A percentile compares a stretch with the other conserved stretches of the same genome.
phyloP scores from a whole-genome alignment of 108 stramenopile genomes.

The Thalassiosira profunda region DNA sequence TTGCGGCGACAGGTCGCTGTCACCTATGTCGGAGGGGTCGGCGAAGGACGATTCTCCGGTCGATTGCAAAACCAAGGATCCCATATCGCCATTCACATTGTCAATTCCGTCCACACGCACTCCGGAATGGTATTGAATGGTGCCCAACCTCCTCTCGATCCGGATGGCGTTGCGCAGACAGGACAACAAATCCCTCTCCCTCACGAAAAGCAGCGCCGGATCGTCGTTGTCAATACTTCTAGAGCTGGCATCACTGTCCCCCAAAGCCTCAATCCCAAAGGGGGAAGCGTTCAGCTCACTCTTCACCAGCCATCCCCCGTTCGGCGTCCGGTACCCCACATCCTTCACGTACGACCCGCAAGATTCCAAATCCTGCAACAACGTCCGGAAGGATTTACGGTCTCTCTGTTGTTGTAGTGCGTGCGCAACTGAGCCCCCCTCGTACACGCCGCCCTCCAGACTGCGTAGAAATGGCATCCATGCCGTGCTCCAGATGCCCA shows the following conservation, averaged over 20 bases:
- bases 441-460: constrained; percentile 20
- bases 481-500: constrained; percentile 90
- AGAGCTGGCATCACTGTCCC: not conserved
- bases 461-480: constrained; percentile 60
- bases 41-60: constrained; percentile 10
- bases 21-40: constrained; percentile 10
- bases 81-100: constrained; percentile 52
- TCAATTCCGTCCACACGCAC: constrained; percentile 51
- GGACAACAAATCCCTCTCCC: constrained; percentile 73
- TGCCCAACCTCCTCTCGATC: constrained; percentile 60
- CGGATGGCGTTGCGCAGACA: constrained; percentile 63
- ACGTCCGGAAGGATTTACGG: constrained; percentile 59
- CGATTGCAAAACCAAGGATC: constrained; percentile 51
- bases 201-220: constrained; percentile 69
- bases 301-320: constrained; percentile 81
- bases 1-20: constrained; percentile 38
- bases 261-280: constrained; percentile 26
- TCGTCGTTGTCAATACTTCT: constrained; percentile 35
- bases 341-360: constrained; percentile 60
- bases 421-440: not conserved
- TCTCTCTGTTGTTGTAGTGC: constrained; percentile 11
- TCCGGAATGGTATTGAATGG: constrained; percentile 55
- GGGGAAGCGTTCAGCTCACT: constrained; percentile 58
- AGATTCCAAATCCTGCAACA: constrained; percentile 51
- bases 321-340: constrained; percentile 85